Evolutionary conservation across 768 basidiomycete species (phyloP).

Genomic region (Tephrocybe sp.): DNA sequence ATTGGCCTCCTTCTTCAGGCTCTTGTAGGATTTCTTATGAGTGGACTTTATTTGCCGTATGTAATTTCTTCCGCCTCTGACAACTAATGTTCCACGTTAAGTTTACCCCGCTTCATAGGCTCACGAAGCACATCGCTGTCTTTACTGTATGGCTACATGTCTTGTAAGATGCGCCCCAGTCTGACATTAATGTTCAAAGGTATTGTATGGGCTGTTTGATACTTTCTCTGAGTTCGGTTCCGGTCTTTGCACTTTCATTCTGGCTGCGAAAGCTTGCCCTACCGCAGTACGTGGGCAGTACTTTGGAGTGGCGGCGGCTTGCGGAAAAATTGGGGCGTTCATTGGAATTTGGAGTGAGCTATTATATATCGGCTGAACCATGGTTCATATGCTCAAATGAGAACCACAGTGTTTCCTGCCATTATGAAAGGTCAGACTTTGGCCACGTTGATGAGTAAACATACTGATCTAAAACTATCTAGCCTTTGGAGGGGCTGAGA

Average conservation of each 20-base stretch:
- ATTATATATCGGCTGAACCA: not conserved
- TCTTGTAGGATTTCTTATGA: conserved; percentile 84
- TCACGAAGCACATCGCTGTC: conserved; percentile 64
- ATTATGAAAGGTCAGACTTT: conserved; percentile 52
- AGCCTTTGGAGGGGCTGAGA: conserved; percentile 60
- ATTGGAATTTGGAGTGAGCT: conserved; percentile 74
- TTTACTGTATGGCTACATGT: conserved; percentile 58
- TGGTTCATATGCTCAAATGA: not conserved
- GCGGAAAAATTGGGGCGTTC: conserved; percentile 85
- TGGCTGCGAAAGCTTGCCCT: conserved; percentile 81
- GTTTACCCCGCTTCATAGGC: conserved; percentile 25
- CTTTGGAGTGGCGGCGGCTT: conserved; percentile 82
- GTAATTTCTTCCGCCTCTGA: conserved; percentile 15
- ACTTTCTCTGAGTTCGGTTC: conserved; percentile 87
- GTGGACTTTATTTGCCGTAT: conserved; percentile 64
- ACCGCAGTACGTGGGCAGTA: conserved; percentile 84
- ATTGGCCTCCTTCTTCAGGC: conserved; percentile 67
- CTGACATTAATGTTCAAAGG: conserved; percentile 33
- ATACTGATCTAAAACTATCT: not conserved
- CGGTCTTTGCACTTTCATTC: conserved; percentile 80
- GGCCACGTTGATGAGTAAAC: not conserved
- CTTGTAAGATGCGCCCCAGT: not conserved
- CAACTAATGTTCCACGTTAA: not conserved
- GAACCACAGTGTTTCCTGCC: conserved; percentile 53
- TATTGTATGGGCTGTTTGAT: conserved; percentile 88